Conservation (phyloP, 257 asterid species). For the Nemophila menziesii region DNA sequence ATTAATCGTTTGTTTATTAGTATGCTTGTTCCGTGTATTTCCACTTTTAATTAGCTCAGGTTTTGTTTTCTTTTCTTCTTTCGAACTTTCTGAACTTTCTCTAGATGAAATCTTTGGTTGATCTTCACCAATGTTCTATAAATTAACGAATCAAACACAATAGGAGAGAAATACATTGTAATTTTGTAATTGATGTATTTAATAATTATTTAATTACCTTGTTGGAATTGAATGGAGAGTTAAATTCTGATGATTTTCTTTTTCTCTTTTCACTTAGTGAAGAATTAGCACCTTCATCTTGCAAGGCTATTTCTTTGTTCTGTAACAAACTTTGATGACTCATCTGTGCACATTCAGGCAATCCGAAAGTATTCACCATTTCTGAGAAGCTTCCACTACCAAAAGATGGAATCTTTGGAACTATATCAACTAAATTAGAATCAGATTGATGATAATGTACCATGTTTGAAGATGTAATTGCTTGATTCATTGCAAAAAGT, state of each 20-base stretch:
- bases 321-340: constrained; percentile 14
- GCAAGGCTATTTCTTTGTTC: constrained; percentile 8
- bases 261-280: constrained; percentile 58
- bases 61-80: constrained; percentile 31
- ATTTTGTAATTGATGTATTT: background rate
- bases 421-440: constrained; percentile 11
- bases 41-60: background rate
- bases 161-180: background rate
- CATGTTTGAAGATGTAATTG: constrained; percentile 8
- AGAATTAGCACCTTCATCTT: constrained; percentile 23
- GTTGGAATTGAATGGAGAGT: constrained; percentile 21
- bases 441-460: constrained; percentile 9
- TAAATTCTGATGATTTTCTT: constrained; percentile 32
- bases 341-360: constrained; percentile 27
- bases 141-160: background rate
- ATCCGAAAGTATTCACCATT: constrained; percentile 33
- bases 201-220: constrained; percentile 19
- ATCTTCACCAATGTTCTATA: constrained; percentile 43
- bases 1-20: constrained; percentile 37
- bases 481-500: constrained; percentile 28
- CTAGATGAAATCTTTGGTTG: constrained; percentile 34
- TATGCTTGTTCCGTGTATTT: constrained; percentile 30
- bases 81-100: constrained; percentile 34
- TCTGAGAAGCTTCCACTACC: constrained; percentile 56
- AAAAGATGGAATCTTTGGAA: constrained; percentile 48